These are phyloP conservation scores for Curvularia eragrostidis DNA, from an alignment of 2,329 filamentous ascomycete genomes.

Conservation along the genomic window DNA sequence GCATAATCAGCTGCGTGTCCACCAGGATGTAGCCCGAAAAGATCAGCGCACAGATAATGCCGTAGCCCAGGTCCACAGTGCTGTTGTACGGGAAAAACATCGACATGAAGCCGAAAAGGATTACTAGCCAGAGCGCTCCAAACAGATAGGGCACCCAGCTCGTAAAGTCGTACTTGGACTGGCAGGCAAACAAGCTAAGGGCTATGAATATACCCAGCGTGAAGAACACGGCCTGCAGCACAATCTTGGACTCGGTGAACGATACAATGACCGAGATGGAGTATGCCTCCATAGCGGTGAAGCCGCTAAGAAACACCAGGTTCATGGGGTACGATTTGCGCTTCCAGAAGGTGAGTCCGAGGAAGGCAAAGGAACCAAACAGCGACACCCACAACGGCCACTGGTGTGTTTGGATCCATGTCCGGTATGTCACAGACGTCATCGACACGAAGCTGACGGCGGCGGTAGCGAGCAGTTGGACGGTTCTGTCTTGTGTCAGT, in stretches of 20 bases:
- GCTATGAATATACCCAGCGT: slow-evolving; percentile 73
- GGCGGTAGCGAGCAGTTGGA: slow-evolving; percentile 86
- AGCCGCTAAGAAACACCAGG: slow-evolving; percentile 86
- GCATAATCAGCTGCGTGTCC: slow-evolving; percentile 93
- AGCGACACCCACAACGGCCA: slow-evolving; percentile 89
- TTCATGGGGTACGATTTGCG: slow-evolving; percentile 84
- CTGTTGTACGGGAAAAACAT: slow-evolving; percentile 86
- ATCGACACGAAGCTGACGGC: slow-evolving; percentile 84
- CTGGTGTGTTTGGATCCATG: slow-evolving; percentile 84
- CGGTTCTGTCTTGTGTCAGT: slow-evolving; percentile 62
- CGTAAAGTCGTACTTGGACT: slow-evolving; percentile 98
- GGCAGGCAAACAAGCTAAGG: slow-evolving; percentile 84
- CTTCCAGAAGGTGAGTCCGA: slow-evolving; percentile 51
- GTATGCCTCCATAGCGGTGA: slow-evolving; percentile 93
- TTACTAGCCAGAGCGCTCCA: slow-evolving; percentile 84
- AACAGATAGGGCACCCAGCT: slow-evolving; percentile 96
- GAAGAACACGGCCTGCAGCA: slow-evolving; percentile 87
- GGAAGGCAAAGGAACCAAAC: slow-evolving; percentile 46
- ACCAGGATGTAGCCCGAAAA: slow-evolving; percentile 96
- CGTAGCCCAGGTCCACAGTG: slow-evolving; percentile 85
- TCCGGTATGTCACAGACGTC: slow-evolving; percentile 77
- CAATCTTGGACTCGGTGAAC: slow-evolving; percentile 83
- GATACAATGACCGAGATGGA: slow-evolving; percentile 90
- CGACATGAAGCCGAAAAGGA: slow-evolving; percentile 92
- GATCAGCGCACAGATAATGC: slow-evolving; percentile 79